phyloP scores from a whole-genome alignment of 2,329 filamentous ascomycete genomes.

The Cladosporium sp. region DNA sequence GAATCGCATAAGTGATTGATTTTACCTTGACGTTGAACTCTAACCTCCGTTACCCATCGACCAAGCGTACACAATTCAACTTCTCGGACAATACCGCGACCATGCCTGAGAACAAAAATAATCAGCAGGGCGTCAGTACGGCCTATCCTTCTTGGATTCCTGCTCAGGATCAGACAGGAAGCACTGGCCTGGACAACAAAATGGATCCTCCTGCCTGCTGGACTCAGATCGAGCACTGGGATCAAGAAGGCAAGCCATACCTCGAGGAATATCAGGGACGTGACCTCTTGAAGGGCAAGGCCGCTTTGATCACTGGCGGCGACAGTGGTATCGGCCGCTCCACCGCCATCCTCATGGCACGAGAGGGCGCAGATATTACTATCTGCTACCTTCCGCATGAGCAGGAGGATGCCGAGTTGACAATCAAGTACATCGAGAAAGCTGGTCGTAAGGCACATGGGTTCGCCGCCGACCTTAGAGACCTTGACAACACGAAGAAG shows the following conservation, averaged over 20 bases:
- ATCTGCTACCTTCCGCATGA: conserved; percentile 56
- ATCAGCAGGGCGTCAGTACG: conserved; percentile 12
- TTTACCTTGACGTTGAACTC: neutral
- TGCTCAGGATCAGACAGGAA: conserved; percentile 29
- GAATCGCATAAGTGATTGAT: neutral
- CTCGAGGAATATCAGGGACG: conserved; percentile 31
- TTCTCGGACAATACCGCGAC: neutral
- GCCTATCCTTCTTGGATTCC: conserved; percentile 25
- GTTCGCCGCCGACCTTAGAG: conserved; percentile 47
- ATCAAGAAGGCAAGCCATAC: conserved; percentile 29
- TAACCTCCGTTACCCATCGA: neutral
- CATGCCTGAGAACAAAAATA: conserved; percentile 5
- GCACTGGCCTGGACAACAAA: conserved; percentile 29
- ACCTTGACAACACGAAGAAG: conserved; percentile 47
- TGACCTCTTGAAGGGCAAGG: conserved; percentile 31
- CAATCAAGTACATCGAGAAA: conserved; percentile 49
- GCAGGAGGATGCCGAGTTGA: conserved; percentile 52
- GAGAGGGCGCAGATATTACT: conserved; percentile 54
- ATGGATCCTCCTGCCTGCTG: conserved; percentile 29
- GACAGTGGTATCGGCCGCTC: conserved; percentile 47
- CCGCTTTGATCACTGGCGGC: conserved; percentile 24
- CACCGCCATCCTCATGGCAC: conserved; percentile 53
- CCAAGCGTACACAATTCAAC: neutral
- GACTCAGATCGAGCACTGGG: conserved; percentile 32
- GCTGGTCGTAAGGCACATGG: conserved; percentile 47